phyloP scores from a whole-genome alignment of 257 asterid species.

The Nicotiana otophora region DNA sequence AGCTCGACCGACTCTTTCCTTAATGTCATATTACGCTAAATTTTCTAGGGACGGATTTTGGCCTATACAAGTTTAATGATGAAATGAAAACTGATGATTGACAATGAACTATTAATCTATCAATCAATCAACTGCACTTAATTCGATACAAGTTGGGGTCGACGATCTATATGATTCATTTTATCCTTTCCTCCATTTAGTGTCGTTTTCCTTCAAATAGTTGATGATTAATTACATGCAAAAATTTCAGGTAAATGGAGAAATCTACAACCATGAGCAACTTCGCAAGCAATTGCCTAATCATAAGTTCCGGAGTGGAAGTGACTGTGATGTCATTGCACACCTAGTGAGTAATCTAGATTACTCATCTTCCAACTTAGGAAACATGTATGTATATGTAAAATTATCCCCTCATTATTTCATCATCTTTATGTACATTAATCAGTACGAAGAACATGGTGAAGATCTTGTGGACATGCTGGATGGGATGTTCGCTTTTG shows the following conservation, averaged over 20 bases:
- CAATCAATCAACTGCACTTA: too few relatives aligned
- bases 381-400: too few relatives aligned
- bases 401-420: not conserved
- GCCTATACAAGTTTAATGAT: too few relatives aligned
- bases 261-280: slow-evolving; percentile 82
- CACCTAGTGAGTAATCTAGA: slow-evolving; percentile 66
- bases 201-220: not conserved
- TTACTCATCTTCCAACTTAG: too few relatives aligned
- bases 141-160: too few relatives aligned
- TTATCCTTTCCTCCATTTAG: not conserved
- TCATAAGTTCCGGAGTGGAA: slow-evolving; percentile 78
- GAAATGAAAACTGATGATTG: too few relatives aligned
- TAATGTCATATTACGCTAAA: too few relatives aligned
- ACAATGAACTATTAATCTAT: too few relatives aligned
- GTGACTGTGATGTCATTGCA: slow-evolving; percentile 93
- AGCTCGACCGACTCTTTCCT: too few relatives aligned
- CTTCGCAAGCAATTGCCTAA: slow-evolving; percentile 52
- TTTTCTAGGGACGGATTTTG: too few relatives aligned
- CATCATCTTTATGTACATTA: not conserved
- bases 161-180: not conserved
- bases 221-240: not conserved
- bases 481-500: slow-evolving; percentile 94
- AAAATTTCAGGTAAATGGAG: slow-evolving; percentile 75
- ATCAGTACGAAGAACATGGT: slow-evolving; percentile 83
- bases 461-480: slow-evolving; percentile 79